Evolutionary conservation across 352 stramenopile species (phyloP).

Genomic region (Elongisporangium senticosum): DNA sequence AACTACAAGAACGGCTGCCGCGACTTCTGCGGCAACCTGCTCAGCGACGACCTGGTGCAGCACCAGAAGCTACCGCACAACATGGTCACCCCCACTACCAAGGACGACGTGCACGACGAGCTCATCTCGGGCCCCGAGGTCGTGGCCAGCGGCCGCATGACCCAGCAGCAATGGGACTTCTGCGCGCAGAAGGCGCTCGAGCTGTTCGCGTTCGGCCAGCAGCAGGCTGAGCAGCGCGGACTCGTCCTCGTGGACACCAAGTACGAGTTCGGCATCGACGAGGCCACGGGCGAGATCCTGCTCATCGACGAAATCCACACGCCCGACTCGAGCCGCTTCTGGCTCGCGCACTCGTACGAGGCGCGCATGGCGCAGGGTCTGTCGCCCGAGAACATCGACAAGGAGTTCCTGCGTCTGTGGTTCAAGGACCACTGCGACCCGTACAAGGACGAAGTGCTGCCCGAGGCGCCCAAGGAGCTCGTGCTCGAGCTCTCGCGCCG

Average conservation of each 20-base stretch:
- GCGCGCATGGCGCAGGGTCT: conserved; percentile 77
- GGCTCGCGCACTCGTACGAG: conserved; percentile 89
- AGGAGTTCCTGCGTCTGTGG: conserved; percentile 99
- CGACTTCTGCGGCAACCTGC: conserved; percentile 95
- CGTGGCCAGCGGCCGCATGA: conserved; percentile 93
- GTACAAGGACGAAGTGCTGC: conserved; percentile 95
- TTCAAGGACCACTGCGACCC: conserved; percentile 98
- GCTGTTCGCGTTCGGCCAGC: conserved; percentile 91
- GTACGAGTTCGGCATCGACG: conserved; percentile 82
- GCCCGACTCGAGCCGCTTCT: conserved; percentile 96
- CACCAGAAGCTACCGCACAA: conserved; percentile 95
- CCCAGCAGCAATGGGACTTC: conserved; percentile 94
- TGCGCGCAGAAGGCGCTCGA: conserved; percentile 90
- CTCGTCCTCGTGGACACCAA: conserved; percentile 99
- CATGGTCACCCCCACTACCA: conserved; percentile 98
- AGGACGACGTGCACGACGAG: conserved; percentile 97
- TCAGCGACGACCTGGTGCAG: conserved; percentile 94
- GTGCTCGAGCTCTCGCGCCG: conserved; percentile 94
- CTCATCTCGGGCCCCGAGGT: conserved; percentile 95
- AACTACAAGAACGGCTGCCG: conserved; percentile 96
- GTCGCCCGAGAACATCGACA: conserved; percentile 99
- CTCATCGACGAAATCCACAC: conserved; percentile 99
- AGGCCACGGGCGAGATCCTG: conserved; percentile 88
- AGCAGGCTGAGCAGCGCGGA: conserved; percentile 87
- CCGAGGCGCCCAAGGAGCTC: conserved; percentile 94